Base-by-base conservation (phyloP, 495 filamentous ascomycete species). In the Talaromyces adpressus region DNA sequence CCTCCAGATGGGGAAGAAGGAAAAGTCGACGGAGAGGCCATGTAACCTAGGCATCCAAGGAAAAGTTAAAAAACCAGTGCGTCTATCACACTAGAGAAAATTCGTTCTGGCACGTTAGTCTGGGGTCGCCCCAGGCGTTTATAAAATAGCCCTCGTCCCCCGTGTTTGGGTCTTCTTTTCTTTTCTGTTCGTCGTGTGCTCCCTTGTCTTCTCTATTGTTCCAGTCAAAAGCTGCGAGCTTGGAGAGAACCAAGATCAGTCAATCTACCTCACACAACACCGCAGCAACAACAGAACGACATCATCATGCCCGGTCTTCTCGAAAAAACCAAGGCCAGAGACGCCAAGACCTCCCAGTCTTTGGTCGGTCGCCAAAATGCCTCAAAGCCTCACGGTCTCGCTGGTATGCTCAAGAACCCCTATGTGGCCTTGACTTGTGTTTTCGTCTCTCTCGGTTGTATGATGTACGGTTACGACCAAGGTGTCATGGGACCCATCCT, bases 401-500 rank as follows among this genome's bases (percentile, higher is more conserved):
- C 64, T 47, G 73, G 73, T 66, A 73, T 75, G 67, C 52, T 75
- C n/a, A 67, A 70, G 59, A 75, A 75, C 63, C 73, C 73, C 6
- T 75, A 74, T 64, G 73, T 75, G 62, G 70, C 70, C 67, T 60
- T 71, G 66, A 75, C 73, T 36, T 75, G 73, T 67, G 62, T 69
- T 23, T 93, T 93, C 71, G 90, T 90, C 27, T 91, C 88, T 57
- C 82, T 92, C 51, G 90, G 90, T 63, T 88, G 90, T 62, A 69
- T 78, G 57, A 67, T 77, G 49, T 79, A 77, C 62, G 78, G 88
- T 14, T 90, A 91, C 75, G 90, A 91, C 71, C 89, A 92, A 72
- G 91, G 90, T 69, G 90, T 94, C 69, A 91, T 93, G 78, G 84
- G 83, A 36, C 87, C 88, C 16, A 65, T 70, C 34, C 70, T 74